Conservation (phyloP, 2,329 filamentous ascomycete species). For the Aspergillus fumigatus region DNA sequence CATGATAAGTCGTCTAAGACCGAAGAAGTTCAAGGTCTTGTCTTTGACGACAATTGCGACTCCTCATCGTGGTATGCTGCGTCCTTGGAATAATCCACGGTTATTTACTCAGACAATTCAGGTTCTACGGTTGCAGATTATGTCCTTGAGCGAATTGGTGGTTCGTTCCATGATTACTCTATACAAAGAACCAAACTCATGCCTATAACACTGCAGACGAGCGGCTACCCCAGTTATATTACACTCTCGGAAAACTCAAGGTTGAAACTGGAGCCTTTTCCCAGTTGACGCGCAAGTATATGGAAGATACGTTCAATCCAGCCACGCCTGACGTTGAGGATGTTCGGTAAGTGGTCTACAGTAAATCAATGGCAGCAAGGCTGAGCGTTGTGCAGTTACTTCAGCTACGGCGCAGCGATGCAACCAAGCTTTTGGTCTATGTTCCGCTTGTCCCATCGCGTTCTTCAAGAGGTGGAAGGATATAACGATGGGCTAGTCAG, state of each 20-base stretch:
- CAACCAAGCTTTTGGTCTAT: constrained; percentile 53
- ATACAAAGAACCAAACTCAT: background rate
- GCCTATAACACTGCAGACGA: constrained; percentile 41
- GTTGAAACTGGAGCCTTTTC: constrained; percentile 57
- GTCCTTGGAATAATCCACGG: background rate
- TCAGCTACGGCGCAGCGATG: constrained; percentile 59
- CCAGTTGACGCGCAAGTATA: constrained; percentile 58
- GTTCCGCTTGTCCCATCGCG: constrained; percentile 53
- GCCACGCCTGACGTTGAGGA: constrained; percentile 52
- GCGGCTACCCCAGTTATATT: constrained; percentile 52
- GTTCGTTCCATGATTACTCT: constrained; percentile 27
- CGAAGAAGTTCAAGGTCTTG: constrained; percentile 68
- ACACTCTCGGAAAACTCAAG: constrained; percentile 50
- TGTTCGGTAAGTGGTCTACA: constrained; percentile 39
- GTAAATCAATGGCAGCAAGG: constrained; percentile 1
- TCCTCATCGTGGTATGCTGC: constrained; percentile 50
- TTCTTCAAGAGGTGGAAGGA: constrained; percentile 52
- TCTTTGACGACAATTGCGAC: constrained; percentile 61
- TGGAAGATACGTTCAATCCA: constrained; percentile 56
- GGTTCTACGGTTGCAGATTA: constrained; percentile 61
- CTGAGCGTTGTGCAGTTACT: constrained; percentile 43
- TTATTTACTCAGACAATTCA: constrained; percentile 1
- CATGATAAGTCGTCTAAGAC: constrained; percentile 57
- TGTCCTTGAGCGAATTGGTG: constrained; percentile 54
- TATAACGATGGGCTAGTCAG: constrained; percentile 61